phyloP scores from a whole-genome alignment of 257 asterid species.

The Nicotiana attenuata region DNA sequence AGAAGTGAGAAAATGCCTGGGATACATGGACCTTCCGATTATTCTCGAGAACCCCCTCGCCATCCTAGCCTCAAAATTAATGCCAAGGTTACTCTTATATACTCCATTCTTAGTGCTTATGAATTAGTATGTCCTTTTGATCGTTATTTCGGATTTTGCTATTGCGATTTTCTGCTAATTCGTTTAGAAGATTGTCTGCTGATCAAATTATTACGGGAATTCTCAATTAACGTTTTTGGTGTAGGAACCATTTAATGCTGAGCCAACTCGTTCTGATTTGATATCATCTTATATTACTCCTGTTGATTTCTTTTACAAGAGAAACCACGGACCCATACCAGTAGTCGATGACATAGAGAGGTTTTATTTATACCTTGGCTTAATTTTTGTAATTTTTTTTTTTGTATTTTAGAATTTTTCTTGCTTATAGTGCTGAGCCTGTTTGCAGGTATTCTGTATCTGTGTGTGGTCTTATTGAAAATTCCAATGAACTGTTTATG shows the following conservation, averaged over 20 bases:
- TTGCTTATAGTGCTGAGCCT: slow-evolving; percentile 20
- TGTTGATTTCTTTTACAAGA: slow-evolving; percentile 79
- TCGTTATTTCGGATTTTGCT: background rate
- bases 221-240: background rate
- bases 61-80: slow-evolving; percentile 68
- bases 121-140: background rate
- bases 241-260: slow-evolving; percentile 96
- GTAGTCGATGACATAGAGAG: slow-evolving; percentile 66
- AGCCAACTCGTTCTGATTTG: slow-evolving; percentile 69
- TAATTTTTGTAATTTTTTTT: background rate
- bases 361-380: slow-evolving; percentile 23
- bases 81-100: slow-evolving; percentile 47
- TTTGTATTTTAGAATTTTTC: background rate
- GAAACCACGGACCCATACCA: slow-evolving; percentile 98
- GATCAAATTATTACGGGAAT: background rate
- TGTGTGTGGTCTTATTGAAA: slow-evolving; percentile 47
- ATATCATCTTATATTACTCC: slow-evolving; percentile 77
- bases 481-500: slow-evolving; percentile 58
- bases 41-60: slow-evolving; percentile 72
- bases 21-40: slow-evolving; percentile 71
- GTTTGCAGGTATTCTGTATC: slow-evolving; percentile 61
- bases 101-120: background rate
- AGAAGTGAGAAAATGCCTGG: slow-evolving; percentile 69
- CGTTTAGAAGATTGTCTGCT: background rate
- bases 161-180: background rate